phyloP scores from a whole-genome alignment of 2,329 filamentous ascomycete species.

The Nemania abortiva region DNA sequence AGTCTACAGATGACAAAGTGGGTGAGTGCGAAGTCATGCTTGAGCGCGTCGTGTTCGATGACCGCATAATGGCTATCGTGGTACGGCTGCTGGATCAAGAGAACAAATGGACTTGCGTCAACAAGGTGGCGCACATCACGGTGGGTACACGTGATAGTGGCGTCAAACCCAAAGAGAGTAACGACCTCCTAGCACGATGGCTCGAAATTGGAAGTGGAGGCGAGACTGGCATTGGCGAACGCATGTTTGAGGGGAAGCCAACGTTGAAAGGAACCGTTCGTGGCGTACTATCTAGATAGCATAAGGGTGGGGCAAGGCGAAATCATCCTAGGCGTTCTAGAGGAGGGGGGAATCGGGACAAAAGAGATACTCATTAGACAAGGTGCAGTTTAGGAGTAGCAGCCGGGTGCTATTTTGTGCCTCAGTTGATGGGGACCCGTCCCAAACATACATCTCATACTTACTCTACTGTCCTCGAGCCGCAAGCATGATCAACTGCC shows the following conservation, averaged over 20 bases:
- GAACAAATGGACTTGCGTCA: conserved; percentile 75
- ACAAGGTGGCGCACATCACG: conserved; percentile 87
- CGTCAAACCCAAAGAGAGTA: conserved; percentile 95
- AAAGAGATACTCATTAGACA: conserved; percentile 16
- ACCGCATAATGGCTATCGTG: conserved; percentile 90
- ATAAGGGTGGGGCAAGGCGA: background rate
- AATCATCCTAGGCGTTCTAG: background rate
- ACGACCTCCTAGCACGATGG: conserved; percentile 83
- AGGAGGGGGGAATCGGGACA: conserved; percentile 9
- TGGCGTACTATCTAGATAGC: conserved; percentile 63
- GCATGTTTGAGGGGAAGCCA: conserved; percentile 64
- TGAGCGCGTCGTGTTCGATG: conserved; percentile 83
- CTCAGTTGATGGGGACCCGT: background rate
- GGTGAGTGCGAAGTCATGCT: conserved; percentile 74
- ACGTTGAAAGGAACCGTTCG: conserved; percentile 61
- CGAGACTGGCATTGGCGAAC: conserved; percentile 60
- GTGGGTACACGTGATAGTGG: conserved; percentile 80
- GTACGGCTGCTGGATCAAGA: conserved; percentile 74
- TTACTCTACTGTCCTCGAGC: background rate
- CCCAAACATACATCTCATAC: background rate
- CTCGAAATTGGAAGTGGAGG: conserved; percentile 65
- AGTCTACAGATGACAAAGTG: conserved; percentile 60
- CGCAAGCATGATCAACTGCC: background rate
- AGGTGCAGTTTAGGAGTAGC: background rate
- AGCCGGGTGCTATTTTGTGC: background rate